Percentiles rank a stretch among this genome's conserved stretches.
Conservation (phyloP, 2,329 filamentous ascomycete genomes). For the Arthrobotrys musiformis region DNA sequence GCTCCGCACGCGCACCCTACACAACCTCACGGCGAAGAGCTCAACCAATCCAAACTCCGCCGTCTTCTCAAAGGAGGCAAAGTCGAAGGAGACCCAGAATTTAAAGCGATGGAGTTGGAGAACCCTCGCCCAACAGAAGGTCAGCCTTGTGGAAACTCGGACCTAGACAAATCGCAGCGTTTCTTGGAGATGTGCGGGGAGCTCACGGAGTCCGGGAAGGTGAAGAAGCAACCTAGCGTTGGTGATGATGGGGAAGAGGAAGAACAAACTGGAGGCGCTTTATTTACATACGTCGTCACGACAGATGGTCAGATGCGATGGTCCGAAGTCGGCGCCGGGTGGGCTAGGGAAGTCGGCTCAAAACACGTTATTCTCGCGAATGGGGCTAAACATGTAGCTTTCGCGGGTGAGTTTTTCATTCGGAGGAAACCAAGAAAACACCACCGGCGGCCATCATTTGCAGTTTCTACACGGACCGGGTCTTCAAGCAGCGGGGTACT, state of each 20-base stretch:
- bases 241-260: slow-evolving; percentile 46
- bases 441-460: slow-evolving; percentile 37
- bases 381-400: slow-evolving; percentile 49
- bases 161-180: slow-evolving; percentile 42
- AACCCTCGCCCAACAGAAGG: slow-evolving; percentile 44
- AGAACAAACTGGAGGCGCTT: slow-evolving; percentile 38
- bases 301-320: slow-evolving; percentile 51
- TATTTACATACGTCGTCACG: slow-evolving; percentile 53
- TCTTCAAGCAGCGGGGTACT: slow-evolving; percentile 35
- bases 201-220: slow-evolving; percentile 41
- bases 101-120: slow-evolving; percentile 53
- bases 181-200: slow-evolving; percentile 54
- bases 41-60: slow-evolving; percentile 33
- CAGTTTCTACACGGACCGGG: slow-evolving; percentile 4
- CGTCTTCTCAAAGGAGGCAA: slow-evolving; percentile 46
- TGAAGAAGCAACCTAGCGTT: slow-evolving; percentile 37
- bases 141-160: slow-evolving; percentile 36
- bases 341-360: slow-evolving; percentile 46
- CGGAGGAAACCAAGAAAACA: slow-evolving; percentile 40
- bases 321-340: slow-evolving; percentile 49
- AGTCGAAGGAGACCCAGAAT: slow-evolving; percentile 35
- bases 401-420: slow-evolving; percentile 54
- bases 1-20: not conserved
- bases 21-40: slow-evolving; percentile 20
- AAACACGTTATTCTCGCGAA: slow-evolving; percentile 53